Evolutionary conservation across 2,329 filamentous ascomycete species (phyloP), one percentile per base, ranked within the genome.

Genomic region (Fusarium sp.): DNA sequence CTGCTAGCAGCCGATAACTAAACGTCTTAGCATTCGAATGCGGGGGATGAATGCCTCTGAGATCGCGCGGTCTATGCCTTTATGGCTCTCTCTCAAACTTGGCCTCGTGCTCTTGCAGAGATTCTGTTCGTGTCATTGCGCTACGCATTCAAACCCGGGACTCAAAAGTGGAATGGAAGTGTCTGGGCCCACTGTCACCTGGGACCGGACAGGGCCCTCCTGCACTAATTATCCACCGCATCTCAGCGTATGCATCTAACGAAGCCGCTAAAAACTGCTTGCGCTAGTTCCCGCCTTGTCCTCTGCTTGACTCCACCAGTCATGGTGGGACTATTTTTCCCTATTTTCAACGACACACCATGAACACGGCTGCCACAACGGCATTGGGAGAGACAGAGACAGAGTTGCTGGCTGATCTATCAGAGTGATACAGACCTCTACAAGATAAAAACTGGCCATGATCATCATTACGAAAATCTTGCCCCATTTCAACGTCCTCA

Each of bases 251-350:
- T 79, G 77, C 73, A 77, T 71, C 45, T 78, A 79, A 64, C 62
- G 75, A 75, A 71, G 72, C 65, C 57, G 63, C 71, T 74, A 74
- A 70, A 66, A 67, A 45, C 53, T 54, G 58, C 59, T 47, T 72
- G 65, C 72, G 52, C 70, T 79, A 79, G 78, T 62, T 78, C 77
- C 77, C 76, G 77, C 61, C 56, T 67, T 55, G 65, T 51, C 61
- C 34, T 65, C 54, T 53, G 65, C 37, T 34, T 20, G 29, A 60
- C 63, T 58, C 63, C 51, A 62, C 60, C 61, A 70, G 69, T 60
- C 60, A 64, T 65, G 69, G 72, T 71, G 74, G 71, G 67, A 61
- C 56, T 55, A 55, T 47, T 66, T 74, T 73, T 69, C 70, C 77
- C 76, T 57, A 58, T 57, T 68, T 76, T 72, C 70, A 73, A 77